Percentiles rank a stretch among this genome's conserved stretches.
phyloP scores from a whole-genome alignment of 352 stramenopile genomes.

The Peronospora belbahrii region DNA sequence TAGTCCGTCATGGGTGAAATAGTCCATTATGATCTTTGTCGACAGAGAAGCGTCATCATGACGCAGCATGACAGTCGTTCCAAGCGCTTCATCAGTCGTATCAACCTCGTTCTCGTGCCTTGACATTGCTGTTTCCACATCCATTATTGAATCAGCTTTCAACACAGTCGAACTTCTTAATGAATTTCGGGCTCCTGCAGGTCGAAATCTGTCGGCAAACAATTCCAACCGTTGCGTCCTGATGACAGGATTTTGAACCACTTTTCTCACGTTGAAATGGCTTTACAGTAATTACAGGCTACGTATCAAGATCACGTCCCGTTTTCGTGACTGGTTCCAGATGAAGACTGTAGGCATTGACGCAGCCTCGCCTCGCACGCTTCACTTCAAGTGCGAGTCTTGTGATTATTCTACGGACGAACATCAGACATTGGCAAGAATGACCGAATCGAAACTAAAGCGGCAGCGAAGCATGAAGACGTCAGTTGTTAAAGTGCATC shows the following conservation, averaged over 20 bases:
- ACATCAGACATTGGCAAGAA: neutral
- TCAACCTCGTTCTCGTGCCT: constrained; percentile 9
- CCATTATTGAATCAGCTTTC: neutral
- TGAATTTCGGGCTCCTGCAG: constrained; percentile 1
- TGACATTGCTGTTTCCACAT: neutral
- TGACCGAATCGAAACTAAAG: constrained; percentile 10
- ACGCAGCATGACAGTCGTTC: constrained; percentile 11
- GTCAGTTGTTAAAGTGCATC: constrained; percentile 25
- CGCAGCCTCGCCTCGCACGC: constrained; percentile 10
- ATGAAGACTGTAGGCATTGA: constrained; percentile 5
- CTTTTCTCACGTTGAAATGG: constrained; percentile 21
- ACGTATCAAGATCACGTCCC: constrained; percentile 7
- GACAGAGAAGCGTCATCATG: constrained; percentile 18
- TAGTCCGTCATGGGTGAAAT: constrained; percentile 22
- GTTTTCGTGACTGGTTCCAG: constrained; percentile 13
- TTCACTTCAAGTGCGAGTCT: constrained; percentile 13
- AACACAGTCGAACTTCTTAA: neutral
- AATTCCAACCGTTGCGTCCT: constrained; percentile 14
- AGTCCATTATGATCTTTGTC: constrained; percentile 26
- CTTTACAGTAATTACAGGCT: constrained; percentile 5
- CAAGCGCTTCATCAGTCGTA: constrained; percentile 9
- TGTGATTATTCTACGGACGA: neutral
- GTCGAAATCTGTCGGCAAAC: constrained; percentile 18
- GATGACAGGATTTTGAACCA: constrained; percentile 19
- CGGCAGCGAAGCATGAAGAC: constrained; percentile 8